Evolutionary conservation across 495 filamentous ascomycete species (phyloP).

Genomic region (Hypoxylon fuscum): DNA sequence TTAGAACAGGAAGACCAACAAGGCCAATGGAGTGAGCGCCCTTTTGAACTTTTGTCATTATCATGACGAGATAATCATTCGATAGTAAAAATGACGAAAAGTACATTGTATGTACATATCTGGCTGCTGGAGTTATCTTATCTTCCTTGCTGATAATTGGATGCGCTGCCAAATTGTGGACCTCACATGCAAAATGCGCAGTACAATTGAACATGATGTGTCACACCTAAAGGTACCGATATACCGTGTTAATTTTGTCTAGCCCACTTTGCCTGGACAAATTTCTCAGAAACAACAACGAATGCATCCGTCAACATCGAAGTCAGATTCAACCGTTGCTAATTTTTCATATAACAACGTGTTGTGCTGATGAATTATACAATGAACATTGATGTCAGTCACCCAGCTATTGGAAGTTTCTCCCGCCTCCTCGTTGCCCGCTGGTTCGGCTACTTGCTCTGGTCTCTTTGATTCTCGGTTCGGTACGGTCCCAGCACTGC

Average conservation of each 20-base stretch:
- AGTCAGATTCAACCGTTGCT: too few species aligned
- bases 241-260: not conserved
- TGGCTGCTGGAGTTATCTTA: constrained; percentile 33
- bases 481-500: constrained; percentile 27
- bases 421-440: constrained; percentile 19
- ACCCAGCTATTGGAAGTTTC: constrained; percentile 15
- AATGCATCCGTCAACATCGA: too few species aligned
- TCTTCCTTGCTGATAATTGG: constrained; percentile 16
- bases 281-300: too few species aligned
- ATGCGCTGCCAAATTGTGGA: not conserved
- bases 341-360: too few species aligned
- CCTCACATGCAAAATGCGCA: too few species aligned
- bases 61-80: constrained; percentile 30
- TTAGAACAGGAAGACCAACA: not conserved
- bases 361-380: too few species aligned
- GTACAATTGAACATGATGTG: too few species aligned
- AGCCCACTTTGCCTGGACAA: not conserved
- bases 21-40: not conserved
- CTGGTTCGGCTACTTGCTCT: constrained; percentile 23
- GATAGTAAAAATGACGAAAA: constrained; percentile 31
- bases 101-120: not conserved
- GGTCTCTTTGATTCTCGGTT: constrained; percentile 29
- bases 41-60: constrained; percentile 1
- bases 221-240: not conserved
- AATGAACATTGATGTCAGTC: constrained; percentile 19